Conservation (phyloP, 108 stramenopile species). For the Parietichytrium sp. region DNA sequence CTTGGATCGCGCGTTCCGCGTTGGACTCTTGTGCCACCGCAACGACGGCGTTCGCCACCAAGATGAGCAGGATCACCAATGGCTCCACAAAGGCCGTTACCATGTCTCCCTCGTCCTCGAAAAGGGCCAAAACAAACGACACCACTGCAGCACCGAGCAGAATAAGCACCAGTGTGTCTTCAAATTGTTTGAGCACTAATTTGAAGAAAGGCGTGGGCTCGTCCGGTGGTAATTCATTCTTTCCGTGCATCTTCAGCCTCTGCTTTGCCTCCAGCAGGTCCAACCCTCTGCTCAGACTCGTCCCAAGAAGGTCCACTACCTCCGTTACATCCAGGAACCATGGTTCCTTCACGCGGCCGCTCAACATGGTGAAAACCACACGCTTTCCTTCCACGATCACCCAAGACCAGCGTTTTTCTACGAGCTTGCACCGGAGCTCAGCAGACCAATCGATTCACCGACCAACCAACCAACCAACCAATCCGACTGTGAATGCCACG, state of each 20-base stretch:
- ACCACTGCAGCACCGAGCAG: constrained; percentile 62
- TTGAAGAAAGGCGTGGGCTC: constrained; percentile 44
- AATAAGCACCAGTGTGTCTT: constrained; percentile 62
- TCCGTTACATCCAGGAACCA: constrained; percentile 22
- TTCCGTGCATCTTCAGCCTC: constrained; percentile 3
- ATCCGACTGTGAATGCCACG: no score
- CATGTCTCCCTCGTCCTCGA: constrained; percentile 66
- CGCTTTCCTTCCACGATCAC: no score
- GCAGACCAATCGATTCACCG: no score
- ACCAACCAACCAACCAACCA: no score
- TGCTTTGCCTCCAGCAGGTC: not conserved
- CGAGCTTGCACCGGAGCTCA: no score
- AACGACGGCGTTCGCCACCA: constrained; percentile 90
- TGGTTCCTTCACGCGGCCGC: not conserved
- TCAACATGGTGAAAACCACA: not conserved
- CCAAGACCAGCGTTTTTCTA: no score
- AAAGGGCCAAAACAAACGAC: constrained; percentile 52
- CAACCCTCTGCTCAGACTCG: constrained; percentile 9
- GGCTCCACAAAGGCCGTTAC: constrained; percentile 81
- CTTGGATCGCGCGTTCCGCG: constrained; percentile 81
- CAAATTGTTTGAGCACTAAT: constrained; percentile 60
- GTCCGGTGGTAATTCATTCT: constrained; percentile 13
- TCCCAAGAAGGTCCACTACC: constrained; percentile 20
- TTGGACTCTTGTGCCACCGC: constrained; percentile 88
- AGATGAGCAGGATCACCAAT: constrained; percentile 84